phyloP scores from a whole-genome alignment of 2,329 filamentous ascomycete species.

The Aspergillus alliaceus region DNA sequence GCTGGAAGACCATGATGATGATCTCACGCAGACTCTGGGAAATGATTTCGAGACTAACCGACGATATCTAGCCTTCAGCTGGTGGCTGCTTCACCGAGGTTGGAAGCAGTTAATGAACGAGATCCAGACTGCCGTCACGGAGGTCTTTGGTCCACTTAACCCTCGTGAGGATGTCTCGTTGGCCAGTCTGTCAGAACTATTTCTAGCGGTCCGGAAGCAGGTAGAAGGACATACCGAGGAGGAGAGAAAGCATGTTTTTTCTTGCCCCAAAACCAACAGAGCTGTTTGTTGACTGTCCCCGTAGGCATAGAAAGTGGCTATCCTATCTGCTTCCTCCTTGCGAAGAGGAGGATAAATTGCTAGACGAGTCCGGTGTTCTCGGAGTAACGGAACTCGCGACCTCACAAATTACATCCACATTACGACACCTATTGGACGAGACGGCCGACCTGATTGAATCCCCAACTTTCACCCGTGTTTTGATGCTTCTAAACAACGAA shows the following conservation, averaged over 20 bases:
- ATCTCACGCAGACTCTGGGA: conserved; percentile 80
- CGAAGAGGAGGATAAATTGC: conserved; percentile 77
- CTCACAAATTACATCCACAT: conserved; percentile 46
- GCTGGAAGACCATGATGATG: conserved; percentile 90
- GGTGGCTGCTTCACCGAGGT: conserved; percentile 93
- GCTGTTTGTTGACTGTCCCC: conserved; percentile 15
- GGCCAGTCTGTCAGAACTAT: conserved; percentile 75
- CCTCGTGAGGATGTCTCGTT: conserved; percentile 85
- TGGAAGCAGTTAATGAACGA: conserved; percentile 80
- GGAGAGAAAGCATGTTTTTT: conserved; percentile 53
- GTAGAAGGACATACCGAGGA: conserved; percentile 74
- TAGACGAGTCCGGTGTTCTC: conserved; percentile 79
- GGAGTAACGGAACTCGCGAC: conserved; percentile 39
- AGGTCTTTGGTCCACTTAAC: conserved; percentile 85
- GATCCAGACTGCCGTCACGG: conserved; percentile 81
- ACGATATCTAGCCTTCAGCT: conserved; percentile 92
- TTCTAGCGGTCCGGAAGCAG: conserved; percentile 77
- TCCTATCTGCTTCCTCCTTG: conserved; percentile 76
- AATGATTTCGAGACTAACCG: conserved; percentile 96
- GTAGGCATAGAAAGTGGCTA: conserved; percentile 69
- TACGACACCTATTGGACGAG: conserved; percentile 88
- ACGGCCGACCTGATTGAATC: conserved; percentile 95
- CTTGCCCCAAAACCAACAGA: conserved; percentile 16
- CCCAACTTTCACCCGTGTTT: conserved; percentile 81
- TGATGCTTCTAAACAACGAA: conserved; percentile 81